phyloP scores from a whole-genome alignment of 164 flowering plant species.

The Echeveria elegans region DNA sequence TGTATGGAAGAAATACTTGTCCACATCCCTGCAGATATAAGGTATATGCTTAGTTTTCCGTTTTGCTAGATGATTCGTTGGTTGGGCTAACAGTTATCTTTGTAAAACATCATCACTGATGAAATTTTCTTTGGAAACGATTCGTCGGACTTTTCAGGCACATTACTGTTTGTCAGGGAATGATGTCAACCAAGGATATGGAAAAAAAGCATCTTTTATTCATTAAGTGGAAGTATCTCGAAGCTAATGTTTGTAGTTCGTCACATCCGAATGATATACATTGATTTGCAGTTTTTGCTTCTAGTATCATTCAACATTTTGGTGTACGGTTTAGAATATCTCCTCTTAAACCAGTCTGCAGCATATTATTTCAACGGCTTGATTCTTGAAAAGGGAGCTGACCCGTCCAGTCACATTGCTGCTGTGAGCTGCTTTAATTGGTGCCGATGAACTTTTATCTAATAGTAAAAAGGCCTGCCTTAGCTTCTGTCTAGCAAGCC shows the following conservation, averaged over 20 bases:
- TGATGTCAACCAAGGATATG: slow-evolving; percentile 26
- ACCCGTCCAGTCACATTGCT: slow-evolving; percentile 48
- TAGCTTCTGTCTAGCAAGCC: slow-evolving; percentile 69
- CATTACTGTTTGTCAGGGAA: slow-evolving; percentile 52
- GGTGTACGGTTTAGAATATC: neutral
- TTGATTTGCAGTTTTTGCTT: neutral
- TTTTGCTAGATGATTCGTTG: neutral
- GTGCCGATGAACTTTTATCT: slow-evolving; percentile 65
- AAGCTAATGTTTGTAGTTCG: slow-evolving; percentile 67
- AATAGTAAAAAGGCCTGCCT: slow-evolving; percentile 84
- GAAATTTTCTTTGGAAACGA: neutral
- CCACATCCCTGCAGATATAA: slow-evolving; percentile 41
- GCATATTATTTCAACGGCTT: slow-evolving; percentile 91
- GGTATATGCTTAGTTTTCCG: slow-evolving; percentile 20
- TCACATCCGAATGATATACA: too few relatives aligned
- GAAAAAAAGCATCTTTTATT: slow-evolving; percentile 67
- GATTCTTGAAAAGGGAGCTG: slow-evolving; percentile 74
- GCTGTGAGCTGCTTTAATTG: slow-evolving; percentile 80
- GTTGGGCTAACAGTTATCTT: neutral
- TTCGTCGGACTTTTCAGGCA: slow-evolving; percentile 36
- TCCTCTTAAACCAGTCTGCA: slow-evolving; percentile 53
- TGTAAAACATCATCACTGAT: neutral
- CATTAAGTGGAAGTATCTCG: slow-evolving; percentile 86
- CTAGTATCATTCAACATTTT: slow-evolving; percentile 7
- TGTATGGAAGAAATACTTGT: slow-evolving; percentile 37